phyloP scores from a whole-genome alignment of 768 basidiomycete genomes.

The Hygrophorus pudorinus region DNA sequence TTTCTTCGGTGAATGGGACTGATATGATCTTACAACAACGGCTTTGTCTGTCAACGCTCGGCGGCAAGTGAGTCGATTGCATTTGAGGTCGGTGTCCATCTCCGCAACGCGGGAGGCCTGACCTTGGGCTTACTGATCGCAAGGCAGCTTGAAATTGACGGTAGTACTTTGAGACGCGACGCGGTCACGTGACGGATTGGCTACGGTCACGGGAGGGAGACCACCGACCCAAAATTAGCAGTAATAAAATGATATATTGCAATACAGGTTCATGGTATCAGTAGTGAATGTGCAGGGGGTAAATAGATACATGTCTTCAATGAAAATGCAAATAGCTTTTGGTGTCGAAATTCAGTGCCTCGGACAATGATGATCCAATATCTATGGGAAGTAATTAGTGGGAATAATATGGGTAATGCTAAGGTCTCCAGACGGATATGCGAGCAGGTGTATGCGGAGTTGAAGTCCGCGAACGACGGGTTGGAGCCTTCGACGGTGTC shows the following conservation, averaged over 20 bases:
- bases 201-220: too few relatives aligned
- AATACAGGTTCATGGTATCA: neutral
- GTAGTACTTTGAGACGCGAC: too few relatives aligned
- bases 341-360: too few relatives aligned
- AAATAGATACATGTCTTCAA: neutral
- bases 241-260: neutral
- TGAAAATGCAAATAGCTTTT: too few relatives aligned
- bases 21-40: constrained; percentile 61
- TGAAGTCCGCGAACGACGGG: constrained; percentile 29
- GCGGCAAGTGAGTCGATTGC: constrained; percentile 72
- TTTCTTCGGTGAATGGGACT: constrained; percentile 7
- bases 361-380: neutral
- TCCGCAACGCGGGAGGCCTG: neutral
- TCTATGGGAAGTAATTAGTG: neutral
- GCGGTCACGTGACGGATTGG: neutral
- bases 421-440: constrained; percentile 59
- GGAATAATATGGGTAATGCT: constrained; percentile 10
- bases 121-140: too few relatives aligned
- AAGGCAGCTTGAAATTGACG: too few relatives aligned
- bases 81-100: constrained; percentile 73
- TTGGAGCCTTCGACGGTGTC: constrained; percentile 46
- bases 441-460: constrained; percentile 39
- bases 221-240: neutral
- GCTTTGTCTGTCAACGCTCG: constrained; percentile 63
- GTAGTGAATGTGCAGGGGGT: neutral